Evolutionary conservation across 1,284 basidiomycete genomes (phyloP).

Genomic region (Sporisorium graminicola): DNA sequence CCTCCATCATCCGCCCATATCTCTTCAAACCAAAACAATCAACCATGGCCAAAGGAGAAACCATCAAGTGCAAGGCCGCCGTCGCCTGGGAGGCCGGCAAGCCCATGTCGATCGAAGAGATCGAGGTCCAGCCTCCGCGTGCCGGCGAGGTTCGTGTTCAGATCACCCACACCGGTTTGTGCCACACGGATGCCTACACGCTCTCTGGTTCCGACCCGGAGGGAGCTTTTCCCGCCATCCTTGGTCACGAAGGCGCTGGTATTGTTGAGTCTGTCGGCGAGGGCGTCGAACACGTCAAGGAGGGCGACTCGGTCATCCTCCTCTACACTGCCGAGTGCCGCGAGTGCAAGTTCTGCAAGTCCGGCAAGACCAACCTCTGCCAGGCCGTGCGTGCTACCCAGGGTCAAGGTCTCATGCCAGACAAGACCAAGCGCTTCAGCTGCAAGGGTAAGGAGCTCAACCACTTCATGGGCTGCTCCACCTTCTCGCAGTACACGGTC

Average conservation of each 20-base stretch:
- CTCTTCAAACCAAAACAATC: not conserved
- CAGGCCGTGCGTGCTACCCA: constrained; percentile 86
- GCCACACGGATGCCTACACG: constrained; percentile 98
- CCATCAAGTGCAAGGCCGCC: constrained; percentile 76
- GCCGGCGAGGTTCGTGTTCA: constrained; percentile 93
- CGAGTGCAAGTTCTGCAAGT: constrained; percentile 84
- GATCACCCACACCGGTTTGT: constrained; percentile 93
- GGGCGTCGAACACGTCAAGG: constrained; percentile 86
- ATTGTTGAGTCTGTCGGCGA: constrained; percentile 90
- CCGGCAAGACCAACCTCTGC: constrained; percentile 89
- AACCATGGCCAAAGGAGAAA: constrained; percentile 55
- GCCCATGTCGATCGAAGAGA: constrained; percentile 87
- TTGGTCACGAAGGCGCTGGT: constrained; percentile 74
- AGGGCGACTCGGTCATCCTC: constrained; percentile 81
- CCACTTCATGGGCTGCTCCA: constrained; percentile 99
- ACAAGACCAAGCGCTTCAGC: constrained; percentile 89
- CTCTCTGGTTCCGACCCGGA: constrained; percentile 96
- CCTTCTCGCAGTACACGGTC: constrained; percentile 99
- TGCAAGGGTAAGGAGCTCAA: constrained; percentile 87
- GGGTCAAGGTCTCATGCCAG: constrained; percentile 96
- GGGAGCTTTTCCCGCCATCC: constrained; percentile 94
- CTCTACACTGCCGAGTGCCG: constrained; percentile 69
- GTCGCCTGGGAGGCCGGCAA: constrained; percentile 96
- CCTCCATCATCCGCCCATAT: not conserved
- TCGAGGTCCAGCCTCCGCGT: constrained; percentile 91